Conservation (phyloP, 768 basidiomycete genomes). For the Exsudoporus frostii region DNA sequence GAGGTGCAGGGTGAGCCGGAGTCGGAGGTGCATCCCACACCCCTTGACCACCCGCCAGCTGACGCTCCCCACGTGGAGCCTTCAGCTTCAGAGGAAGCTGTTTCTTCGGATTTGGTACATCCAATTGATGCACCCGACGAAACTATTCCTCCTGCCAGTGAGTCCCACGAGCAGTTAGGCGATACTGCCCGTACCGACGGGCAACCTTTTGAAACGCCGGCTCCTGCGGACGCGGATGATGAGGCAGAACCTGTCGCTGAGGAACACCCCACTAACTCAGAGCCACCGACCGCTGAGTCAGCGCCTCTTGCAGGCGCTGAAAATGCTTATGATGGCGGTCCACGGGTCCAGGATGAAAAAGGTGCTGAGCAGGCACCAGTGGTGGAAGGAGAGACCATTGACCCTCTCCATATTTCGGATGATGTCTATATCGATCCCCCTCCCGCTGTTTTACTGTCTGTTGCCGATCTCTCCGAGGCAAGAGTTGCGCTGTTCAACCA, state of each 20-base stretch:
- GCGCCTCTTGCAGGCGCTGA: constrained; percentile 1
- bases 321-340: constrained; percentile 4
- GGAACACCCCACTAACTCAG: neutral
- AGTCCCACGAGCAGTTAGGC: constrained; percentile 17
- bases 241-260: constrained; percentile 4
- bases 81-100: constrained; percentile 4
- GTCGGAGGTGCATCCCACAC: constrained; percentile 8
- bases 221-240: constrained; percentile 1
- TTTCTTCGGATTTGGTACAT: constrained; percentile 8
- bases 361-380: constrained; percentile 7
- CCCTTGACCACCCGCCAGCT: constrained; percentile 17
- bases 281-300: constrained; percentile 11
- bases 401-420: constrained; percentile 61
- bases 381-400: constrained; percentile 18
- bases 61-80: constrained; percentile 18
- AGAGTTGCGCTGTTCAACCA: constrained; percentile 58
- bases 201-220: constrained; percentile 6
- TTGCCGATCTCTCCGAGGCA: constrained; percentile 38
- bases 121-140: constrained; percentile 6
- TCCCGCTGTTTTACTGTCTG: constrained; percentile 57
- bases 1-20: constrained; percentile 5
- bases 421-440: constrained; percentile 76
- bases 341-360: constrained; percentile 9
- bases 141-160: constrained; percentile 11
- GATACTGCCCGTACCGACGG: constrained; percentile 2